Conservation (phyloP, 306 rosid genomes). For the Ormosia semicastrata region DNA sequence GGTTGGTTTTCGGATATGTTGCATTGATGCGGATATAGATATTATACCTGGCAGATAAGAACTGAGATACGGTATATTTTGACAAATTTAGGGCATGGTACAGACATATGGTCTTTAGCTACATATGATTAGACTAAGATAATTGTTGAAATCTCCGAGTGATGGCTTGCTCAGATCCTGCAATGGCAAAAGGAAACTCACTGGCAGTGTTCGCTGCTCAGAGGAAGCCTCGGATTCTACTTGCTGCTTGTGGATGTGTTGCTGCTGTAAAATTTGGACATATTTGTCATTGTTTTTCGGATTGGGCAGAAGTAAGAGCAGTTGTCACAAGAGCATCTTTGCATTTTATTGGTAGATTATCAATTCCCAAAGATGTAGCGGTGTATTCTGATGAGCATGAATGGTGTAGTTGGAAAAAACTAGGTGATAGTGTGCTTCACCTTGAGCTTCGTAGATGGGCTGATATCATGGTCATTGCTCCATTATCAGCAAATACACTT, state of each 20-base stretch:
- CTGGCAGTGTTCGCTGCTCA: constrained; percentile 3
- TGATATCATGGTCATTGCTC: constrained; percentile 85
- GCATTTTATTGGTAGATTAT: constrained; percentile 52
- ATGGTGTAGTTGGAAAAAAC: constrained; percentile 60
- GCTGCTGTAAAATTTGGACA: constrained; percentile 64
- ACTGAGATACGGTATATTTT: background rate
- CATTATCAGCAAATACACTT: constrained; percentile 84
- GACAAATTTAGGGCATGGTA: background rate
- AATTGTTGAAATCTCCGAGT: constrained; percentile 20
- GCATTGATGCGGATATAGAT: background rate
- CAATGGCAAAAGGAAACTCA: constrained; percentile 29
- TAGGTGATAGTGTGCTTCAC: constrained; percentile 74
- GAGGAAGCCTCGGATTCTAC: constrained; percentile 76
- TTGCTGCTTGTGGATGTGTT: constrained; percentile 82
- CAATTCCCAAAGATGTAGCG: constrained; percentile 46
- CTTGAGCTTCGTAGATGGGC: constrained; percentile 86
- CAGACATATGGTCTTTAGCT: background rate
- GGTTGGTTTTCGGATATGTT: constrained; percentile 1
- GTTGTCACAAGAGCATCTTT: constrained; percentile 60
- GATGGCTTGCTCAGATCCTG: constrained; percentile 53
- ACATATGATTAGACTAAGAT: background rate
- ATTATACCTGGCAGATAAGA: background rate
- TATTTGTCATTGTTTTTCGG: constrained; percentile 51
- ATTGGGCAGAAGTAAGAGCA: constrained; percentile 80
- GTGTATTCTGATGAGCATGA: constrained; percentile 62